Percentiles rank a stretch among this genome's conserved stretches.
Conservation (phyloP, 371 early-diverging fungal species). For the Mortierella sp. region DNA sequence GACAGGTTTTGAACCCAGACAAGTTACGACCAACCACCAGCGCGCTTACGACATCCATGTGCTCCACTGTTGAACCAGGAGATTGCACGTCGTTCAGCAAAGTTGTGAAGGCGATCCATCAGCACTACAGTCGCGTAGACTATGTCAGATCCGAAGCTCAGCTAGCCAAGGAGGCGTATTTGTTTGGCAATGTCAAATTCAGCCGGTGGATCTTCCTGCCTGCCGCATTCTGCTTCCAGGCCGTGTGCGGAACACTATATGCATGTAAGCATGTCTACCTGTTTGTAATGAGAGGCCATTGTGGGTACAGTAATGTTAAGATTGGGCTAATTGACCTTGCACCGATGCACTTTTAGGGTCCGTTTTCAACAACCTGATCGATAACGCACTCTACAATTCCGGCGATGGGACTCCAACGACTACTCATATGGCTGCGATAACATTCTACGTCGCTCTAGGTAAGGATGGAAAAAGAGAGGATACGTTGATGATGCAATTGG, state of each 20-base stretch:
- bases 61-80: constrained; percentile 36
- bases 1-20: constrained; percentile 23
- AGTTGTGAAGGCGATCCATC: constrained; percentile 31
- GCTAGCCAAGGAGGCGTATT: constrained; percentile 48
- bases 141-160: constrained; percentile 52
- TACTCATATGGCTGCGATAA: constrained; percentile 60
- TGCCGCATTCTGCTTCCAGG: constrained; percentile 71
- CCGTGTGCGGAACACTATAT: constrained; percentile 74
- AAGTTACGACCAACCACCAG: constrained; percentile 25
- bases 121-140: constrained; percentile 55
- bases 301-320: too few species aligned
- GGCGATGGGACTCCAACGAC: constrained; percentile 47
- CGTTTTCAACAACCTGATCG: constrained; percentile 72
- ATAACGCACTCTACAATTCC: constrained; percentile 58
- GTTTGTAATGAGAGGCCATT: too few species aligned
- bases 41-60: constrained; percentile 39
- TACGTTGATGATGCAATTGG: constrained; percentile 1
- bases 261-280: constrained; percentile 60
- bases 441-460: constrained; percentile 72
- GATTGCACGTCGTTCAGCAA: constrained; percentile 22
- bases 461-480: constrained; percentile 5
- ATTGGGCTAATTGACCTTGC: too few species aligned
- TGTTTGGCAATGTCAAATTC: constrained; percentile 58
- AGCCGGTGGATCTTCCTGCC: constrained; percentile 68
- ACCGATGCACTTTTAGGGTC: too few species aligned